Percentiles rank a stretch among this genome's conserved stretches.
phyloP scores from a whole-genome alignment of 2,329 filamentous ascomycete genomes.

The Myriosclerotinia curreyana region DNA sequence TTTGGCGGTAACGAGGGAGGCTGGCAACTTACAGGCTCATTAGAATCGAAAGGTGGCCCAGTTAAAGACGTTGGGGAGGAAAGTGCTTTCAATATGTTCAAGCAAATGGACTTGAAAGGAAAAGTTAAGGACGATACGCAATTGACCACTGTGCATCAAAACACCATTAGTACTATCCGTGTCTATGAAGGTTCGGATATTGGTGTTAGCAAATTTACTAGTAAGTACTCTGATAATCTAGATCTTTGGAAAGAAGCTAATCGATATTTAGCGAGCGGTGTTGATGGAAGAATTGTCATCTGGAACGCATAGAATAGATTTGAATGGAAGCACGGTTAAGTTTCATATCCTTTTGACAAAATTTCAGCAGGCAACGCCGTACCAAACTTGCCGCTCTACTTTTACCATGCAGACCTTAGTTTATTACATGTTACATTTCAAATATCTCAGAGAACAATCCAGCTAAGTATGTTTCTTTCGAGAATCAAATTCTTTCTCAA shows the following conservation, averaged over 20 bases:
- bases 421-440: constrained; percentile 16
- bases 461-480: constrained; percentile 20
- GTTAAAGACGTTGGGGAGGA: constrained; percentile 69
- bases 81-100: constrained; percentile 95
- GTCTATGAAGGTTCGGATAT: constrained; percentile 66
- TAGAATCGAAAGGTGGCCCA: constrained; percentile 64
- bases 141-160: constrained; percentile 93
- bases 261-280: constrained; percentile 63
- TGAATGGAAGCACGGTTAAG: constrained; percentile 23
- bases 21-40: constrained; percentile 78
- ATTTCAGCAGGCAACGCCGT: constrained; percentile 1
- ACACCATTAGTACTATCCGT: constrained; percentile 85
- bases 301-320: constrained; percentile 58
- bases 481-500: constrained; percentile 1
- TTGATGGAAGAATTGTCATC: constrained; percentile 78
- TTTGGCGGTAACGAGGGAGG: constrained; percentile 75
- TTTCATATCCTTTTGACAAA: constrained; percentile 18
- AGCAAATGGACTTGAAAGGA: constrained; percentile 97
- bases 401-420: constrained; percentile 15
- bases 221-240: constrained; percentile 52
- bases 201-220: constrained; percentile 76
- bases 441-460: constrained; percentile 13
- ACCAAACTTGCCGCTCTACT: background rate
- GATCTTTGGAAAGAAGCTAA: constrained; percentile 37
- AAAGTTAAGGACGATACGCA: constrained; percentile 89